Evolutionary conservation across 1,139 yeast species (phyloP).

Genomic region (Magnusiomyces suaveolens): DNA sequence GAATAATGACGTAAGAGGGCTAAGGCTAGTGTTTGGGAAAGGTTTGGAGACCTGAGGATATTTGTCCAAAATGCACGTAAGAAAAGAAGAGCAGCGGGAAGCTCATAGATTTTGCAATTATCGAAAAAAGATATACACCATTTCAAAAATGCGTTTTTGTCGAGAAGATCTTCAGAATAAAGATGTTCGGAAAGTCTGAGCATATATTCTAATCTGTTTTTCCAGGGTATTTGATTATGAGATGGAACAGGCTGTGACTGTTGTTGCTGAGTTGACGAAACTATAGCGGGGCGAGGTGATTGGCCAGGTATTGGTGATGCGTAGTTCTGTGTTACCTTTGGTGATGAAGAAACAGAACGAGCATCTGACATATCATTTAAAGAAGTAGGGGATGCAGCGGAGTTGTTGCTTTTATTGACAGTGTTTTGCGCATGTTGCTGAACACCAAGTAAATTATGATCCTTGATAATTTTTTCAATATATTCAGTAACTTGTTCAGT

Average conservation of each 20-base stretch:
- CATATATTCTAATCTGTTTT: constrained; percentile 47
- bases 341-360: constrained; percentile 4
- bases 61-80: constrained; percentile 66
- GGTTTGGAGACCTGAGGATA: constrained; percentile 41
- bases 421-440: not conserved
- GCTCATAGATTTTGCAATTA: constrained; percentile 37
- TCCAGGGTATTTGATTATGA: constrained; percentile 34
- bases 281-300: constrained; percentile 17
- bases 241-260: not conserved
- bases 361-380: not conserved
- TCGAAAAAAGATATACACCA: constrained; percentile 53
- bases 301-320: constrained; percentile 17
- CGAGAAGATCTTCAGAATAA: constrained; percentile 59
- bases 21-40: constrained; percentile 26
- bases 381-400: constrained; percentile 13
- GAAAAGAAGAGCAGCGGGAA: constrained; percentile 50
- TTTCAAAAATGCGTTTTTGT: constrained; percentile 48
- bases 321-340: constrained; percentile 18
- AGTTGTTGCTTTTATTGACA: not conserved
- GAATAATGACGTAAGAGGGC: constrained; percentile 19
- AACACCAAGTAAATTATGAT: not conserved
- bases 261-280: constrained; percentile 7
- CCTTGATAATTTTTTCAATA: constrained; percentile 39
- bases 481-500: constrained; percentile 65
- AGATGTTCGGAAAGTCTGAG: constrained; percentile 52